Evolutionary conservation across 805 yeast species (phyloP).

Genomic region (Yamadazyma kitorensis): DNA sequence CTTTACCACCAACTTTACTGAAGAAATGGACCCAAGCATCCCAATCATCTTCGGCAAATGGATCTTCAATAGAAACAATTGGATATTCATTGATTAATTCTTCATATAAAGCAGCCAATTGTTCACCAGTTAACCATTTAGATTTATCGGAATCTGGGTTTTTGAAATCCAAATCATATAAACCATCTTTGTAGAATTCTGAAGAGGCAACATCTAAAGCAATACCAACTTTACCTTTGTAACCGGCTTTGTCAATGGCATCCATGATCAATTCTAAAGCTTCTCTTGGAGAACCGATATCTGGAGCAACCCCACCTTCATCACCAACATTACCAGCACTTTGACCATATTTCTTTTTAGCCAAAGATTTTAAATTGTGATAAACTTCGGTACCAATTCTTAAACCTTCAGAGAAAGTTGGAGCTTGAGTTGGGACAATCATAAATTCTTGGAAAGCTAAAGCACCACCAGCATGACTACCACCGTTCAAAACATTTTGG

Average conservation of each 20-base stretch:
- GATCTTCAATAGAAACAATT: slow-evolving; percentile 97
- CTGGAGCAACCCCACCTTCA: slow-evolving; percentile 99
- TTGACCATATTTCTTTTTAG: slow-evolving; percentile 95
- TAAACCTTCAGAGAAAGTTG: slow-evolving; percentile 89
- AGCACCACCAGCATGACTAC: slow-evolving; percentile 99
- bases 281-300: slow-evolving; percentile 91
- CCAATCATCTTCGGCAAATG: slow-evolving; percentile 99
- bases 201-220: slow-evolving; percentile 97
- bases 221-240: slow-evolving; percentile 87
- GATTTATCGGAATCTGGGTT: slow-evolving; percentile 88
- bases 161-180: slow-evolving; percentile 98
- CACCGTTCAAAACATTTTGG: slow-evolving; percentile 99
- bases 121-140: slow-evolving; percentile 86
- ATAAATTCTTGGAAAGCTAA: slow-evolving; percentile 99
- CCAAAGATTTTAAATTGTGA: slow-evolving; percentile 90
- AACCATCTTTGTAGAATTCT: slow-evolving; percentile 95
- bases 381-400: slow-evolving; percentile 97
- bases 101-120: slow-evolving; percentile 83
- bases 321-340: slow-evolving; percentile 99
- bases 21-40: slow-evolving; percentile 93
- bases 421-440: slow-evolving; percentile 95
- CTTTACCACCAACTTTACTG: slow-evolving; percentile 57
- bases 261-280: slow-evolving; percentile 90
- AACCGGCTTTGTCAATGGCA: slow-evolving; percentile 93
- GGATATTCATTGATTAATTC: slow-evolving; percentile 86